Evolutionary conservation across 1,139 yeast genomes (phyloP), one percentile per base, ranked within the genome.

Genomic region (Hemisphaericaspora lyxosophila): DNA sequence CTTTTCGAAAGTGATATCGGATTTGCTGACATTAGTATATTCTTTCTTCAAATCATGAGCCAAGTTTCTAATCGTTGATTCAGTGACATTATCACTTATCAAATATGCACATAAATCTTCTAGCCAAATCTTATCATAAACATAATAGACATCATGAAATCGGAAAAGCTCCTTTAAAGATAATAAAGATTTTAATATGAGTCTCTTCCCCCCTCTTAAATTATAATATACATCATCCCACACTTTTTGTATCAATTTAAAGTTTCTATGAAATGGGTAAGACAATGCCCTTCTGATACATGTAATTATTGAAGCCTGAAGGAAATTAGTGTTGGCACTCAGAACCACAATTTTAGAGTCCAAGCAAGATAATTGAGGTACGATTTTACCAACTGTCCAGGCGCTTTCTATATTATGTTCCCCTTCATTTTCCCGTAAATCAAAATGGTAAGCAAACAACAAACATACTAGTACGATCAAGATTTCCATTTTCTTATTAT

Each of bases 321-420:
- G 64, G 31, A 53, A 31, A 34, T 55, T 58, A 3, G 45, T 37
- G 17, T 54, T 51, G 5, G 34, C 20, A 4, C 22, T 19, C 15
- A 49, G 60, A 20, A 68, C 70, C 33, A 68, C 59, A 23, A 75
- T 58, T 47, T 73, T 77, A 8, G 77, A 65, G 55, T 89, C 97
- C 30, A 92, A 64, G 47, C 74, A 80, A 6, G 90, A 59, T 27
- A 90, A 62, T 50, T 87, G 92, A 0, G 97, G 96, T 0, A 82
- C 67, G 25, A 92, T 57, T 51, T 84, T 88, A 2, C 97, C 97
- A 11, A 92, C 74, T 0, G 94, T 83, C 98, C 97, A 92, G 0
- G 95, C 89, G 44, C 95, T 85, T 60, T 92, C 98, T 7, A 85
- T 80, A 15, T 80, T 87, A 38, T 80, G 79, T 16, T 85, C 95